Base-by-base conservation (phyloP, 306 rosid species). In the Quercus agrifolia region DNA sequence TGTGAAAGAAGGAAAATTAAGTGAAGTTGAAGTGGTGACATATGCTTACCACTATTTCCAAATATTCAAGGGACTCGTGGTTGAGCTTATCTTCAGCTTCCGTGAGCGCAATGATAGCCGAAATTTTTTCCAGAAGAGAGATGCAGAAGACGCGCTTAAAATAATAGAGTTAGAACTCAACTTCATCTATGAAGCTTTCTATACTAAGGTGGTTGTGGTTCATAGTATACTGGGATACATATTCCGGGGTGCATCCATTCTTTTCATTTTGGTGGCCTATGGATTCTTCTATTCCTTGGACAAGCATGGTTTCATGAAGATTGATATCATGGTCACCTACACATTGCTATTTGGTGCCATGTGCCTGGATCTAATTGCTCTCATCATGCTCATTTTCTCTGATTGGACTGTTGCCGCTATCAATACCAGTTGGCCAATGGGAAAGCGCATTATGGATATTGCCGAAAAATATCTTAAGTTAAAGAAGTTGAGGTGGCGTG, bases 261-360 rank as follows among this genome's bases (percentile, higher is more conserved):
- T 46, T 13, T 56, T 67, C 1, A 49, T 88, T 21, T 4, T 23
- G 9, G n/a, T 11, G 4, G 82, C 85, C 23, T 56, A 72, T 35
- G 55, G 13, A 6, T 12, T 51, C 17, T 82, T 84, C 78, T 2
- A 2, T 69, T 21, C 9, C 6, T 0, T 63, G 0, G 81, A 74
- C 4, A 86, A 83, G 73, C 11, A 15, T 0, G 74, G 3, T 19
- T 73, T 81, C 20, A 1, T 0, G 27, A 1, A 25, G 2, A 1
- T 75, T 67, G 87, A 88, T 56, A 70, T 88, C 1, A 3, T 14
- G 3, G 71, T 87, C 18, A 87, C 87, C 4, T 87, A 87, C 25
- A 23, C 58, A 12, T 79, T 84, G 82, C 73, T 87, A 1, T 28
- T 1, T 56, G 87, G 90, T 27, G 90, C 90, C n/a, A 1, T 87